These are phyloP conservation scores for Yarrowia hollandica DNA, from an alignment of 805 yeast genomes.

Conservation along the genomic window DNA sequence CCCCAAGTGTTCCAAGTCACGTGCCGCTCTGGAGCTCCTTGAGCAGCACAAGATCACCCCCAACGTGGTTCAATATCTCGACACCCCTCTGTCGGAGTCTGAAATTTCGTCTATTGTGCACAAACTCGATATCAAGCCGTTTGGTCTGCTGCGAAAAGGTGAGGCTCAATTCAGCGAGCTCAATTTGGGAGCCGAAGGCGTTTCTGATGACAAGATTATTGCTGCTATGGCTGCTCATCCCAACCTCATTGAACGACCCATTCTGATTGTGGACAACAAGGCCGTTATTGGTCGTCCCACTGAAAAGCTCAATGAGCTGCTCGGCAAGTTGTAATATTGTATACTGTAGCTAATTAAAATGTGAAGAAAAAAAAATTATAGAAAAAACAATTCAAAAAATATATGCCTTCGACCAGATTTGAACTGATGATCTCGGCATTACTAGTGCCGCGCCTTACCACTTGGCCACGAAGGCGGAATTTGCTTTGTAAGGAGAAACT, in stretches of 20 bases:
- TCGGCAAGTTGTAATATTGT: neutral
- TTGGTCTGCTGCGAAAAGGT: slow-evolving; percentile 16
- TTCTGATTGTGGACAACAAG: slow-evolving; percentile 20
- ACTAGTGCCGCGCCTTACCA: slow-evolving; percentile 24
- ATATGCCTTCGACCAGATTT: slow-evolving; percentile 21
- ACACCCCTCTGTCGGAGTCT: neutral
- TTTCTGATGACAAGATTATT: neutral
- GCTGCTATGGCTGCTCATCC: slow-evolving; percentile 15
- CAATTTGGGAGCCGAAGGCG: neutral
- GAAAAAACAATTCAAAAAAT: slow-evolving; percentile 2
- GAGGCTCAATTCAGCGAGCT: slow-evolving; percentile 2
- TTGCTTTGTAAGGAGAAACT: too few species aligned
- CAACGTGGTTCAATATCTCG: slow-evolving; percentile 12
- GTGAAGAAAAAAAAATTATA: neutral
- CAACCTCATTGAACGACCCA: slow-evolving; percentile 24
- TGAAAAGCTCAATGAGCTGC: slow-evolving; percentile 10
- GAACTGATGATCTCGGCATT: slow-evolving; percentile 23
- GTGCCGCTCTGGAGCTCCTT: slow-evolving; percentile 27
- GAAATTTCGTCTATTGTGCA: neutral
- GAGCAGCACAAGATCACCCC: neutral
- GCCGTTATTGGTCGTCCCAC: slow-evolving; percentile 27
- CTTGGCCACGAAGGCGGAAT: slow-evolving; percentile 16
- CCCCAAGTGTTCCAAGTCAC: slow-evolving; percentile 27
- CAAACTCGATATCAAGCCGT: slow-evolving; percentile 1
- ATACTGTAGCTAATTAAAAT: neutral